Evolutionary conservation across 441 rosid genomes (phyloP), one percentile per base, ranked within the genome.

Genomic region (Pelargonium australe): DNA sequence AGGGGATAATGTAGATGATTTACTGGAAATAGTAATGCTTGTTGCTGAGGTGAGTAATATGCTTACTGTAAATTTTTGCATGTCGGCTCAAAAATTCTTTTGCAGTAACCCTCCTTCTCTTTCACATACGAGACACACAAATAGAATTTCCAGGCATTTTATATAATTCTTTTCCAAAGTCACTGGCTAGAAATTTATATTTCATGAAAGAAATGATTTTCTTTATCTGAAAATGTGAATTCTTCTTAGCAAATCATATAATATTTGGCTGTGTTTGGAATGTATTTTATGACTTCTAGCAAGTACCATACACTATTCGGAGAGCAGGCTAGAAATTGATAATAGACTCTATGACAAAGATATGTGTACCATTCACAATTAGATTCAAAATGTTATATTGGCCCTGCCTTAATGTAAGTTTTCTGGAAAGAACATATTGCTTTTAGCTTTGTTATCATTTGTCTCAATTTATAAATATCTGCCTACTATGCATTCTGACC

Each of bases 21-120:
- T 95, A 73, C 80, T 95, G 85, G 99, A 95, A 84, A 95, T 92
- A 57, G 85, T 87, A 69, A 88, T 95, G 94, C 99, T 95, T 68
- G 99, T 95, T 75, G 96, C 99, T 17, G 99, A 95, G 96, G 99
- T 95, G 70, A 77, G 90, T 79, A 55, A 66, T 69, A 25, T 68
- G 60, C 75, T 7, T 17, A 40, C 23, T 37, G 2, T 25, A 16
- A 47, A 23, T n/a, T 37, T 37, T 37, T 5, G 8, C 41, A 5
- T 37, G 40, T 34, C 7, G 40, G 40, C 40, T 34, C 40, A 34
- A 34, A 34, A 34, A 34, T 34, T 34, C 40, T 34, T 34, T 34
- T 34, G 40, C 40, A 34, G 40, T 34, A 34, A 34, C 40, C 40
- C 40, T 34, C 40, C 31, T 25, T 25, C 40, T 34, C 40, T 34